Evolutionary conservation across 208 protist species (phyloP).

Genomic region (Tritrichomonas musculus): DNA sequence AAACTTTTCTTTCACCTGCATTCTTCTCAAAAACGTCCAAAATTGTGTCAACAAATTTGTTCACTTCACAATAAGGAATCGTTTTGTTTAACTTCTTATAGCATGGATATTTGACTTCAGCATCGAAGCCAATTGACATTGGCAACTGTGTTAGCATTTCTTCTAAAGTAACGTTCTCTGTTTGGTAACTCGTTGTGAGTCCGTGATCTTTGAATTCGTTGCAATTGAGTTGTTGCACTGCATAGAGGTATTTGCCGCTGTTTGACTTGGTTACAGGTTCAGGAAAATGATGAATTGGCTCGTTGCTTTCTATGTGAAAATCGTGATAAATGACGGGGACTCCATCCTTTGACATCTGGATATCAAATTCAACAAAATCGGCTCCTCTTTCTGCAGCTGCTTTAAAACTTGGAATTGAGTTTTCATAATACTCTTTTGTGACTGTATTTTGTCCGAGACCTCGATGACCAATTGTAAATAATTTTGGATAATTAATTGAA

Average conservation of each 20-base stretch:
- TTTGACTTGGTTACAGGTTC: too few species aligned
- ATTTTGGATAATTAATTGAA: not conserved
- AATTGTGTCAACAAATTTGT: not conserved
- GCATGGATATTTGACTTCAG: conserved; percentile 20
- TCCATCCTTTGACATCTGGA: not conserved
- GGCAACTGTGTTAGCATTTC: not conserved
- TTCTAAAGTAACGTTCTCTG: not conserved
- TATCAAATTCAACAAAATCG: conserved; percentile 31
- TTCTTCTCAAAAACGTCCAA: not conserved
- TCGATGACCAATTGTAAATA: not conserved
- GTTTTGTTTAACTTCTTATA: not conserved
- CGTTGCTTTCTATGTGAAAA: not conserved
- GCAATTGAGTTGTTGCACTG: not conserved
- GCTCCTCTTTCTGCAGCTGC: not conserved
- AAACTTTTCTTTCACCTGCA: not conserved
- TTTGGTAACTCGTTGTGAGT: not conserved
- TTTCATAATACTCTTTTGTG: not conserved
- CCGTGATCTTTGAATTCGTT: not conserved
- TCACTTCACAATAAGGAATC: not conserved
- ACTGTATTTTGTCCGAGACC: not conserved
- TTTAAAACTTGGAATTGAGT: not conserved
- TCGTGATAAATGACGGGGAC: not conserved
- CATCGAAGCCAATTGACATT: not conserved
- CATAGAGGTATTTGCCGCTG: not conserved
- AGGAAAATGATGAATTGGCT: not conserved